Conservation (phyloP, 257 asterid genomes). For the Plantago ovata region DNA sequence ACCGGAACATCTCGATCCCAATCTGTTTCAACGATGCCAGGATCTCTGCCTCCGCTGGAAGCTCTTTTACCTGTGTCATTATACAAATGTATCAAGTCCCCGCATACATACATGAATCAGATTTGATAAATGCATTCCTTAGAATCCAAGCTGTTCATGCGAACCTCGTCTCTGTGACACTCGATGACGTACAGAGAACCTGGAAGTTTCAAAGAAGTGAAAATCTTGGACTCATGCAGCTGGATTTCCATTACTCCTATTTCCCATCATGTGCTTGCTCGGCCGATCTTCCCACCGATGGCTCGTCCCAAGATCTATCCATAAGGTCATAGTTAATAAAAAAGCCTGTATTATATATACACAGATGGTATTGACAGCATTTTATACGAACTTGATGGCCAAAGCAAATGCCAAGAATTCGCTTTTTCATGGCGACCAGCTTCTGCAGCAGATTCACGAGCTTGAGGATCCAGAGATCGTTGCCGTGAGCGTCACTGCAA, state of each 20-base stretch:
- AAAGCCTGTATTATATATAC: not conserved
- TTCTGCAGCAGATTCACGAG: constrained; percentile 47
- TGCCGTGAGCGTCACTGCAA: constrained; percentile 84
- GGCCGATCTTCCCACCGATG: constrained; percentile 69
- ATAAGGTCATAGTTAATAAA: not conserved
- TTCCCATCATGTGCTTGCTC: constrained; percentile 84
- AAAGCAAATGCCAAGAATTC: constrained; percentile 76
- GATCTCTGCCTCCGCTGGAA: constrained; percentile 73
- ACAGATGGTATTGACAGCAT: not conserved
- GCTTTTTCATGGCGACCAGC: constrained; percentile 63
- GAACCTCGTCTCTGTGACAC: constrained; percentile 91
- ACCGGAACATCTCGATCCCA: constrained; percentile 78
- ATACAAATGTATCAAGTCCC: not conserved
- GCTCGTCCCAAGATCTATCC: constrained; percentile 85
- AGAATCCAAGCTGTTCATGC: not conserved
- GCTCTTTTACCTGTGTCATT: constrained; percentile 49
- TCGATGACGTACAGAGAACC: constrained; percentile 54
- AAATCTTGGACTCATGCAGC: constrained; percentile 48
- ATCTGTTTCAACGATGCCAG: constrained; percentile 72
- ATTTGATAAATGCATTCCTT: not conserved
- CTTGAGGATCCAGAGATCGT: constrained; percentile 69
- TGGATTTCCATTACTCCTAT: constrained; percentile 60
- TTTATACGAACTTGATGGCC: constrained; percentile 71
- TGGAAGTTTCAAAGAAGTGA: constrained; percentile 55
- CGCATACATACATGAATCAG: not conserved